These are phyloP conservation scores for Wickerhamomyces bovis DNA, from an alignment of 805 yeast species.

Conservation along the genomic window DNA sequence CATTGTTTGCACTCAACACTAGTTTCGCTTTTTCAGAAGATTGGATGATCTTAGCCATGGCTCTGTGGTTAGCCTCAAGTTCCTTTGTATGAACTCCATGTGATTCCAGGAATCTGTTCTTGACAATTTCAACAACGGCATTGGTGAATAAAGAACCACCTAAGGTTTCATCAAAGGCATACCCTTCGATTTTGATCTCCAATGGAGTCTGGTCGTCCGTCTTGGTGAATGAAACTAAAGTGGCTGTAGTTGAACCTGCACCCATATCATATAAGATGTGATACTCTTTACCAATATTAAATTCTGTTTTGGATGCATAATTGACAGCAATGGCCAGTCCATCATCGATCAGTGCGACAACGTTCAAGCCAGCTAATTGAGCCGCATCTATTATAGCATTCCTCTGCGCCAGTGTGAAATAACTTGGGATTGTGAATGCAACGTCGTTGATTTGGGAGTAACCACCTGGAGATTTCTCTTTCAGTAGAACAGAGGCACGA, in stretches of 20 bases:
- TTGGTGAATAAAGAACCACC: constrained; percentile 77
- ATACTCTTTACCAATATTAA: constrained; percentile 41
- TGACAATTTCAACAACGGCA: constrained; percentile 53
- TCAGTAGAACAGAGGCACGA: constrained; percentile 60
- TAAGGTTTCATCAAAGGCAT: constrained; percentile 57
- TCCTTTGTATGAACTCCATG: constrained; percentile 33
- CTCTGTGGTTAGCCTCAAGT: constrained; percentile 43
- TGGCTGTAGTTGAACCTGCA: constrained; percentile 84
- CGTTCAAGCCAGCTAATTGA: constrained; percentile 57
- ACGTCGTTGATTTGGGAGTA: constrained; percentile 51
- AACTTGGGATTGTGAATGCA: constrained; percentile 75
- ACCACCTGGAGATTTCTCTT: constrained; percentile 44
- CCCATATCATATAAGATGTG: constrained; percentile 87
- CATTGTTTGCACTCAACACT: constrained; percentile 82
- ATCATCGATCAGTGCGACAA: constrained; percentile 73
- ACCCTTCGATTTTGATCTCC: constrained; percentile 61
- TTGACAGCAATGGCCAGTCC: constrained; percentile 89
- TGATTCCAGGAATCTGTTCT: constrained; percentile 48
- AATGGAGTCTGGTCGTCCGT: constrained; percentile 35
- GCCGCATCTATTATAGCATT: constrained; percentile 68
- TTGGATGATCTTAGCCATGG: constrained; percentile 64
- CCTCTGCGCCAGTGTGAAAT: constrained; percentile 58
- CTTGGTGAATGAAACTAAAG: constrained; percentile 62
- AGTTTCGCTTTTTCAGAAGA: constrained; percentile 86
- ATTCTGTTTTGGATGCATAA: constrained; percentile 56